Evolutionary conservation across 2,329 filamentous ascomycete genomes (phyloP), one percentile per base, ranked within the genome.

Genomic region (Alternaria burnsii): DNA sequence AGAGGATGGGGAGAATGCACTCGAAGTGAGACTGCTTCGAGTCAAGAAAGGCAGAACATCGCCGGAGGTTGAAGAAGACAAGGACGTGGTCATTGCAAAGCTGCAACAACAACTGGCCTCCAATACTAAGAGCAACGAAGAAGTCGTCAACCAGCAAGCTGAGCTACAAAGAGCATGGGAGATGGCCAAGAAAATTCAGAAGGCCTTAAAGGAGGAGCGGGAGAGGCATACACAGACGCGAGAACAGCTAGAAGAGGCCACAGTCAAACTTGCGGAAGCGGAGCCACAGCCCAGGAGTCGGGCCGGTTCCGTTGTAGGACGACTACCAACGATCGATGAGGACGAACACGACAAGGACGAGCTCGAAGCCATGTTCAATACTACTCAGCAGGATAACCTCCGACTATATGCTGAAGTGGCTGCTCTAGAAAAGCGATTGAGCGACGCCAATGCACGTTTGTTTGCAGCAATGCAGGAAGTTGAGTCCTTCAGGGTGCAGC

Each of bases 341-440:
- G 62, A 65, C 24, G 59, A 63, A 28, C 70, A 73, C 41, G 72
- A 77, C 41, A 70, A 71, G 47, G 67, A 72, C 11, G 75, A 78
- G 55, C 60, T 78, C 3, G 75, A 76, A 46, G 69, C 71, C 7
- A 77, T 77, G 73, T 77, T 78, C 58, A 71, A 78, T 34, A 66
- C 70, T 2, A 69, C 74, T 5, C 75, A 78, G 38, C 67, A 76
- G 55, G 74, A 78, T 48, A 78, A 78, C 38, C 42, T 74, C 14
- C 66, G 72, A 4, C 66, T 78, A 1, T 71, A 77, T 44, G 52
- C 64, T 1, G 69, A 78, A 32, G 62, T 75, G 3, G 68, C 73
- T 18, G 62, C 66, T 11, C 57, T 74, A 0, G 74, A 76, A 20
- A 75, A 76, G 55, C 65, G 71, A 41, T 52, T 77, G 8, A 62